Conservation (phyloP, 78 protist species). For the Anaeramoeba flamelloides region DNA sequence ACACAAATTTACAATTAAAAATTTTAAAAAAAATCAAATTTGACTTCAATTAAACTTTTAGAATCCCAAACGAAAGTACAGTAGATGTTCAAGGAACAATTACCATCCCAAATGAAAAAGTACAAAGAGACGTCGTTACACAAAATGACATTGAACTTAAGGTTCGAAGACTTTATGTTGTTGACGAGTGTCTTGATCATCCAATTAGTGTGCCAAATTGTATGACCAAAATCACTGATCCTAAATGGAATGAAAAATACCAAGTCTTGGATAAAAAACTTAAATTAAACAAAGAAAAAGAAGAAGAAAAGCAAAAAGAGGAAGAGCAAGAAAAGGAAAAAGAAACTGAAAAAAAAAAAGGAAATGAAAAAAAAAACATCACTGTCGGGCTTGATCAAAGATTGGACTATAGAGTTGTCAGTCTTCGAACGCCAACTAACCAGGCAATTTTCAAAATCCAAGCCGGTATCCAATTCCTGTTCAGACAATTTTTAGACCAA, state of each 20-base stretch:
- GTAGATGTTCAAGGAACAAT: constrained; percentile 67
- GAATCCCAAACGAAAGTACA: constrained; percentile 55
- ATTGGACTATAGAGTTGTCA: background rate
- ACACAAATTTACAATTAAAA: background rate
- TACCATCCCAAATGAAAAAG: constrained; percentile 15
- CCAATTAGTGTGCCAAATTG: background rate
- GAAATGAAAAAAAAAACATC: background rate
- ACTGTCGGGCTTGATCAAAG: background rate
- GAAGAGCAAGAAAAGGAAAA: background rate
- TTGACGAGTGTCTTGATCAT: background rate
- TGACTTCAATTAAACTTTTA: background rate
- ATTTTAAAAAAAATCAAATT: background rate
- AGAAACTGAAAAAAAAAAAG: constrained; percentile 2
- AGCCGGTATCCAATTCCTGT: background rate
- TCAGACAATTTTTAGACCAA: constrained; percentile 27
- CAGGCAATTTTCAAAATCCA: constrained; percentile 63
- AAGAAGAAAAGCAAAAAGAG: constrained; percentile 14
- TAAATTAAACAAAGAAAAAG: constrained; percentile 44
- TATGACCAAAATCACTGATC: background rate
- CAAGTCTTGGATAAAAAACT: constrained; percentile 50
- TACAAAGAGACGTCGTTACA: constrained; percentile 30
- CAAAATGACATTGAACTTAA: constrained; percentile 58
- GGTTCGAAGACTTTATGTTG: constrained; percentile 31
- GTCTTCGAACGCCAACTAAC: constrained; percentile 55
- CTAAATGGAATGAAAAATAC: background rate